Percentiles rank a stretch among this genome's conserved stretches.
Evolutionary conservation across 345 rosid genomes (phyloP).

Genomic region (Acer yangbiense): DNA sequence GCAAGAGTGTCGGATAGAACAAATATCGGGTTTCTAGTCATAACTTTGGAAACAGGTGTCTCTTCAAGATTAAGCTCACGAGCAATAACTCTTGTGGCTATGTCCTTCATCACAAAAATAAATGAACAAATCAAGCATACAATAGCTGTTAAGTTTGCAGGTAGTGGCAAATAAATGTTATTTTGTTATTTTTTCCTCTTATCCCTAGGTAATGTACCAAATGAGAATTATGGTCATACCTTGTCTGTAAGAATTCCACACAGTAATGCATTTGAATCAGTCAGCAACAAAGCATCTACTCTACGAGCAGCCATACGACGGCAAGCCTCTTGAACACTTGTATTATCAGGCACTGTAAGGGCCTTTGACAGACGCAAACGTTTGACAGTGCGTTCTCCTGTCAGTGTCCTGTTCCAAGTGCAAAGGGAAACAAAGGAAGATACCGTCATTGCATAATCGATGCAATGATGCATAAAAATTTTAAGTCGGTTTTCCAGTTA

Average conservation of each 20-base stretch:
- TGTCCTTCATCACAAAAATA: constrained; percentile 54
- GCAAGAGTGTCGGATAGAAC: constrained; percentile 97
- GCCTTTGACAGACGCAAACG: constrained; percentile 91
- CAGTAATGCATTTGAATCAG: constrained; percentile 90
- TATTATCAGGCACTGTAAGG: constrained; percentile 84
- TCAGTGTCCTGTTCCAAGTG: constrained; percentile 58
- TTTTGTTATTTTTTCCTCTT: not conserved
- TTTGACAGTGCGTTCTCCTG: constrained; percentile 93
- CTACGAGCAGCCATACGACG: constrained; percentile 92
- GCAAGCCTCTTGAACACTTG: constrained; percentile 84
- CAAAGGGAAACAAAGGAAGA: constrained; percentile 3
- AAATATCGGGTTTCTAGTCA: constrained; percentile 93
- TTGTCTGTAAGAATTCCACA: constrained; percentile 99
- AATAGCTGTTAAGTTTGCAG: not conserved
- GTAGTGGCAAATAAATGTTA: not conserved
- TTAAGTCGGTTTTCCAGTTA: not conserved
- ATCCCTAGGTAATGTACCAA: not conserved
- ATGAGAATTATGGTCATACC: constrained; percentile 39
- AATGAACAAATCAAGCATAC: not conserved
- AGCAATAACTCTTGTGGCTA: constrained; percentile 88
- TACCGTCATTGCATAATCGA: not conserved
- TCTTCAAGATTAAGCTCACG: constrained; percentile 76
- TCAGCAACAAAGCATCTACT: constrained; percentile 90
- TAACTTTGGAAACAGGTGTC: constrained; percentile 91
- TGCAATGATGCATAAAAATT: not conserved